Evolutionary conservation across 2,329 filamentous ascomycete species (phyloP), one percentile per base, ranked within the genome.

Genomic region (Phymatotrichopsis omnivora): DNA sequence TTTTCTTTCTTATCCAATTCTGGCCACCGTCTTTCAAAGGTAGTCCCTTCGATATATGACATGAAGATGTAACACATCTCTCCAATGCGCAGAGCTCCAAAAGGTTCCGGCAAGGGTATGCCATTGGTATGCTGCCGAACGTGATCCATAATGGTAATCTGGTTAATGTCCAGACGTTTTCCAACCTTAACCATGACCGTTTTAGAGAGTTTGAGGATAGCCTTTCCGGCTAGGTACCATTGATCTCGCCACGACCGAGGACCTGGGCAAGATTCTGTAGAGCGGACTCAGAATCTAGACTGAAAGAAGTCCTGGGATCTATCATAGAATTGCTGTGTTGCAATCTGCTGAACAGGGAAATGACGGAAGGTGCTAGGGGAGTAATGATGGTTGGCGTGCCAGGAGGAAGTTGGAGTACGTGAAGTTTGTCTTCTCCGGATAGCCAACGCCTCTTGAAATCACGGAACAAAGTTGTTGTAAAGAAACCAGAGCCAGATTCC

Each of bases 21-120:
- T n/a, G 34, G 39, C 51, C 48, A 49, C n/a, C 19, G 27, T n/a
- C 22, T 33, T 7, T 48, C 35, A 12, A 53, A 39, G 4, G 39
- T 30, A 14, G 31, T 31, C 14, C 49, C 49, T 4, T 25, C 6
- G 27, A 42, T 36, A 3, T 23, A 17, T 8, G 39, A 23, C 45
- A 53, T 49, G 27, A 49, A 49, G 16, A 45, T 17, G 23, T 52
- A 53, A 2, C 28, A 27, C 24, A 19, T 36, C 5, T 44, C 41
- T 7, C 32, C 41, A 14, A 42, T 41, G 5, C 23, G 24, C 22
- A 52, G 28, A n/a, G 43, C 43, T 12, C 39, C 49, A 22, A 45
- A 39, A 8, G 31, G 32, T 39, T 40, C 40, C 7, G 51, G 37
- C 12, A 49, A 20, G 14, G 48, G 51, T 25, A 52, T 33, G 17